Evolutionary conservation across 345 rosid genomes (phyloP), one percentile per base, ranked within the genome.

Genomic region (Brassica incana): DNA sequence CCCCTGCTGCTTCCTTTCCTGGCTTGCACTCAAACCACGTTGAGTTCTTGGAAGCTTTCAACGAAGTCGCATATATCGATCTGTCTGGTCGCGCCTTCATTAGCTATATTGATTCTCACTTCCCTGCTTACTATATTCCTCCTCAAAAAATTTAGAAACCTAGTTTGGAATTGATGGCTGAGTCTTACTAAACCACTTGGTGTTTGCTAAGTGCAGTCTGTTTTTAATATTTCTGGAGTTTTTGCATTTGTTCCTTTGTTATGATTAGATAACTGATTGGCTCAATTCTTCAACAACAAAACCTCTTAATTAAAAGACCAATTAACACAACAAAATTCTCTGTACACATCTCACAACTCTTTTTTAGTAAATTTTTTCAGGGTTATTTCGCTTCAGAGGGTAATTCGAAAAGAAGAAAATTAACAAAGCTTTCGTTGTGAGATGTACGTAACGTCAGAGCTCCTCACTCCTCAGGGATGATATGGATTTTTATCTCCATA

Each of bases 11-110:
- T 50, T 50, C 58, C 58, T 50, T 50, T 50, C 58, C 58, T 5
- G 58, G 58, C 58, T 50, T 50, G 58, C 58, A 50, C 58, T 50
- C 58, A 50, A 50, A 50, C 58, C 58, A 50, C 58, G 58, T 50
- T 50, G 58, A 50, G 58, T 50, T 50, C 58, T 50, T 50, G 58
- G 58, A 50, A 50, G 58, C 58, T 50, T 50, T 50, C 2, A 50
- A 50, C 58, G 58, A 50, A 50, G 58, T 50, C 18, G 58, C 58
- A 2, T 50, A 50, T n/a, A 50, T 50, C 16, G 18, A 50, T 50
- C 58, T 50, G 18, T 50, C 58, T 50, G 20, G 58, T 50, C 58
- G 5, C 18, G 58, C 58, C 3, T 50, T 50, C 58, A 14, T 50
- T 50, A 50, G 58, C 58, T 50, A 50, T 50, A 50, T 50, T 50